Evolutionary conservation across 2,329 filamentous ascomycete species (phyloP).

Genomic region (Fusarium verrucosum): DNA sequence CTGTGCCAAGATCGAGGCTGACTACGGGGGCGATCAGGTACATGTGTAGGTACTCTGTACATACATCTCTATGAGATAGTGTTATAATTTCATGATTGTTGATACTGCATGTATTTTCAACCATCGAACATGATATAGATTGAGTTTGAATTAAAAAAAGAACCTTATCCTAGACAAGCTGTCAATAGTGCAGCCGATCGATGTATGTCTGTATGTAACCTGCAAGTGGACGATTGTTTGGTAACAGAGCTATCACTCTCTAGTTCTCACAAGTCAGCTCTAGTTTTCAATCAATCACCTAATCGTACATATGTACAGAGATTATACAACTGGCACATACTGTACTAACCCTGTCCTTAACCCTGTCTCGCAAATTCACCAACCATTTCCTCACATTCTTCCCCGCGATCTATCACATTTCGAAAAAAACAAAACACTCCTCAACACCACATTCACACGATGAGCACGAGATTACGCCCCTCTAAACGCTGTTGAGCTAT

Average conservation of each 20-base stretch:
- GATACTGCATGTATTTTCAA: neutral
- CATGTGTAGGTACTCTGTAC: neutral
- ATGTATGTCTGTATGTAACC: too few species aligned
- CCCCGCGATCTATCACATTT: constrained; percentile 35
- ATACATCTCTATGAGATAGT: too few species aligned
- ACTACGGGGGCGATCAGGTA: neutral
- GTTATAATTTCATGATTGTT: too few species aligned
- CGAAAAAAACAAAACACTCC: neutral
- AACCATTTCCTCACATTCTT: constrained; percentile 17
- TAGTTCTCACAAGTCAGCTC: neutral
- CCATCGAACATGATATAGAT: neutral
- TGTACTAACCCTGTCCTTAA: neutral
- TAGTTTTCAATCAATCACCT: too few species aligned
- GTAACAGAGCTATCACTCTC: neutral
- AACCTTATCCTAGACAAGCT: neutral
- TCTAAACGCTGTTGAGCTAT: too few species aligned
- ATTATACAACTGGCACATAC: too few species aligned
- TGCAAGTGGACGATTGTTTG: neutral
- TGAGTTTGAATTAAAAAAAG: neutral
- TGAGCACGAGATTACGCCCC: neutral
- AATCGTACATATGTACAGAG: neutral
- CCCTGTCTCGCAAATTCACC: neutral
- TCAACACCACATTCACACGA: neutral
- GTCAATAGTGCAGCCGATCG: neutral
- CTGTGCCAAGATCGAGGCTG: constrained; percentile 1